Conservation (phyloP, 1,139 yeast species). For the Candida anutae region DNA sequence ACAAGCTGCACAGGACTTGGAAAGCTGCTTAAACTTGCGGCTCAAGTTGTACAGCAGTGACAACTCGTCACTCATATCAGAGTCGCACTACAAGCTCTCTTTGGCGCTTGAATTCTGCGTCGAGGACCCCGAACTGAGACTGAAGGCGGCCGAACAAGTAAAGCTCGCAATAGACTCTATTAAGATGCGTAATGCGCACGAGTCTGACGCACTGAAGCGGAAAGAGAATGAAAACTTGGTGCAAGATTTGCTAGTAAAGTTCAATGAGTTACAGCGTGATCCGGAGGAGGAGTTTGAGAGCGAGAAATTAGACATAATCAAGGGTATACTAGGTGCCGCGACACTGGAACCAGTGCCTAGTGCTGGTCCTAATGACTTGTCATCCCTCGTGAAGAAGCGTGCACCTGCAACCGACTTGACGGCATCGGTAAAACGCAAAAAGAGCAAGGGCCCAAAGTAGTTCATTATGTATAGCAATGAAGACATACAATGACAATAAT, state of each 20-base stretch:
- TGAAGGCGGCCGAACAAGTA: conserved; percentile 52
- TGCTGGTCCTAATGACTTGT: conserved; percentile 29
- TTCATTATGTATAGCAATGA: background rate
- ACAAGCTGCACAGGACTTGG: conserved; percentile 67
- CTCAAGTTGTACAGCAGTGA: conserved; percentile 40
- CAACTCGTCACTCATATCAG: conserved; percentile 59
- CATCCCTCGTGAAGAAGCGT: conserved; percentile 28
- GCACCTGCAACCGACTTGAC: conserved; percentile 5
- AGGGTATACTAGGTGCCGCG: conserved; percentile 52
- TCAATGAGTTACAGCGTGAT: conserved; percentile 47
- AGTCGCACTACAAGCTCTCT: conserved; percentile 76
- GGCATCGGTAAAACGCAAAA: conserved; percentile 7
- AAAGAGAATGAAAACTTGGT: conserved; percentile 45
- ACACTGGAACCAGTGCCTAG: conserved; percentile 16
- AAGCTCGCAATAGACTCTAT: conserved; percentile 56
- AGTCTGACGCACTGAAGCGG: conserved; percentile 23
- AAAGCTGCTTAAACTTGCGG: conserved; percentile 49
- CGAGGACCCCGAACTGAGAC: conserved; percentile 41
- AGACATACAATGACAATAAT: too few relatives aligned
- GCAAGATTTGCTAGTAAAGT: conserved; percentile 42
- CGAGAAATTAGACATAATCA: conserved; percentile 52
- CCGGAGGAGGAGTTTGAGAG: conserved; percentile 43
- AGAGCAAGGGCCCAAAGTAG: conserved; percentile 3
- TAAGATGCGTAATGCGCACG: conserved; percentile 27
- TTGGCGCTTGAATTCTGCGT: conserved; percentile 68